These are phyloP conservation scores for Vitis rupestris DNA, from an alignment of 164 flowering plant genomes.

Conservation along the genomic window DNA sequence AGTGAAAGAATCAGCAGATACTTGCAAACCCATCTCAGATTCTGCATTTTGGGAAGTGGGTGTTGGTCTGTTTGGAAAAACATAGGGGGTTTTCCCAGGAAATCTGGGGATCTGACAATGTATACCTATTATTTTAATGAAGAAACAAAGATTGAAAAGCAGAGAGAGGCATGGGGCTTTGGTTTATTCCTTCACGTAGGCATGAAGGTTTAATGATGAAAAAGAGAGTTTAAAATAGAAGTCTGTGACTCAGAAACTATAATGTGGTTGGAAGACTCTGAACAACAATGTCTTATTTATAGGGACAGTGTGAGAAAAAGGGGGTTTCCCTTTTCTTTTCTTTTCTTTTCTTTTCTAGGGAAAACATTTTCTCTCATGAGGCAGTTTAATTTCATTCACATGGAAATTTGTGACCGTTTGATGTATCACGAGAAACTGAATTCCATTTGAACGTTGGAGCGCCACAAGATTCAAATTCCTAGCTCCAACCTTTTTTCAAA, in stretches of 20 bases:
- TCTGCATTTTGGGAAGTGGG: conserved; percentile 53
- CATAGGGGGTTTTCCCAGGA: neutral
- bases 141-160: conserved; percentile 16
- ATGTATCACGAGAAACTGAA: conserved; percentile 41
- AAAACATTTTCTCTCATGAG: too few relatives aligned
- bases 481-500: neutral
- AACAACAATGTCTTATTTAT: conserved; percentile 29
- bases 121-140: conserved; percentile 7
- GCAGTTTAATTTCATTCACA: conserved; percentile 39
- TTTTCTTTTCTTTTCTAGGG: neutral
- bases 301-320: conserved; percentile 3
- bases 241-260: conserved; percentile 9
- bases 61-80: conserved; percentile 23
- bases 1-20: conserved; percentile 32
- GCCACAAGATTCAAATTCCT: conserved; percentile 34
- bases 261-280: conserved; percentile 4
- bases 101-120: conserved; percentile 13
- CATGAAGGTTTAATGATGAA: conserved; percentile 62
- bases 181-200: conserved; percentile 46
- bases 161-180: conserved; percentile 1
- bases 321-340: neutral
- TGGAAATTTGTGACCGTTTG: conserved; percentile 51
- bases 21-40: conserved; percentile 31
- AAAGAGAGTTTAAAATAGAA: conserved; percentile 15
- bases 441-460: conserved; percentile 61